phyloP scores from a whole-genome alignment of 2,329 filamentous ascomycete genomes.

The Berkeleyomyces basicola region DNA sequence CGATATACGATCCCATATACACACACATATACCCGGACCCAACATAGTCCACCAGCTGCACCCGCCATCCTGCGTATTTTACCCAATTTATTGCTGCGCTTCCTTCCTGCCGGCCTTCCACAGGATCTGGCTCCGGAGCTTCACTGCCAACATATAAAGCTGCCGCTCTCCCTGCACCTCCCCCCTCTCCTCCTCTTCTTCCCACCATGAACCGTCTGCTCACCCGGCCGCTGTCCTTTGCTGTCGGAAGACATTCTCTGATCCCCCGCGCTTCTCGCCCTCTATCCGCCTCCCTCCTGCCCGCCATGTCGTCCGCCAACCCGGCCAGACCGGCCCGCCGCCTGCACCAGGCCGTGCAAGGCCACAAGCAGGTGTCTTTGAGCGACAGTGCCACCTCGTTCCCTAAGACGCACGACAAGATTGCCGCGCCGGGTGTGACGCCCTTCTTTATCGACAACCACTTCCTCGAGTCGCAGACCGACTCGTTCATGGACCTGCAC shows the following conservation, averaged over 20 bases:
- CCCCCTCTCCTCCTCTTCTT: not conserved
- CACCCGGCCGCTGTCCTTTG: constrained; percentile 2
- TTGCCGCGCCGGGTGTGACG: constrained; percentile 50
- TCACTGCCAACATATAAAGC: not conserved
- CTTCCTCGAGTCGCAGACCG: constrained; percentile 50
- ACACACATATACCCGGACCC: too few relatives aligned
- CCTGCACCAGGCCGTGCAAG: constrained; percentile 26
- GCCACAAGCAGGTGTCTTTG: constrained; percentile 24
- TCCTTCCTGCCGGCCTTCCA: not conserved
- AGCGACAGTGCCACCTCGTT: constrained; percentile 43
- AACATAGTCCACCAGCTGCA: too few relatives aligned
- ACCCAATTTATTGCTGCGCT: not conserved
- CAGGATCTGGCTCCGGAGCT: not conserved
- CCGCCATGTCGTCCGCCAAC: constrained; percentile 16
- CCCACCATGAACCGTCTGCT: constrained; percentile 7
- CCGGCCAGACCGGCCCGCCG: constrained; percentile 32
- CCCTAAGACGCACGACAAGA: constrained; percentile 55
- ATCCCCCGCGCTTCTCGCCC: not conserved
- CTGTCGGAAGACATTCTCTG: constrained; percentile 1
- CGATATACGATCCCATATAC: too few relatives aligned
- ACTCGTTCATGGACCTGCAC: constrained; percentile 61
- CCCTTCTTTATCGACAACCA: constrained; percentile 72
- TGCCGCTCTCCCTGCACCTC: not conserved
- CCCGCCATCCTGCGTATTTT: not conserved
- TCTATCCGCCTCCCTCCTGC: constrained; percentile 3